phyloP scores from a whole-genome alignment of 2,329 filamentous ascomycete species.

The Monosporascus cannonballus region DNA sequence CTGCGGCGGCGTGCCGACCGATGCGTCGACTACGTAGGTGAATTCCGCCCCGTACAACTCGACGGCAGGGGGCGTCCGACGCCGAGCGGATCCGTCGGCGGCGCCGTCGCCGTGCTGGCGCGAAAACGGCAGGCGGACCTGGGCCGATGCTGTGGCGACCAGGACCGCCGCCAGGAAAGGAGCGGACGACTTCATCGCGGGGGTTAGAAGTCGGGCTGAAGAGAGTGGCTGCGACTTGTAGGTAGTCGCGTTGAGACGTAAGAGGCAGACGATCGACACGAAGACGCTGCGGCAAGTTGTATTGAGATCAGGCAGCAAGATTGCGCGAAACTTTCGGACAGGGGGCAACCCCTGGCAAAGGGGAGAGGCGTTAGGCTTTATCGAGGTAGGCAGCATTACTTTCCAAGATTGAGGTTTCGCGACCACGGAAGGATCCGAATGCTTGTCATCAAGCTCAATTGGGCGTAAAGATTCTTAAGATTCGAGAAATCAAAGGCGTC shows the following conservation, averaged over 20 bases:
- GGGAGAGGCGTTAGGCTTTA: too few relatives aligned
- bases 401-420: too few relatives aligned
- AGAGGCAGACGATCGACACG: too few relatives aligned
- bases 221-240: not conserved
- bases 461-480: too few relatives aligned
- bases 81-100: not conserved
- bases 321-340: not conserved
- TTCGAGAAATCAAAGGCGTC: too few relatives aligned
- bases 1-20: slow-evolving; percentile 20
- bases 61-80: not conserved
- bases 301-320: not conserved
- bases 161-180: slow-evolving; percentile 2
- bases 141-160: not conserved
- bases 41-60: not conserved
- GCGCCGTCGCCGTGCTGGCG: not conserved
- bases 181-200: slow-evolving; percentile 9
- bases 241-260: not conserved
- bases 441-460: too few relatives aligned
- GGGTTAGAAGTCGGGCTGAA: not conserved
- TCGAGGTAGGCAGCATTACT: too few relatives aligned
- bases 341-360: too few relatives aligned
- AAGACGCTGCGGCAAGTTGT: not conserved
- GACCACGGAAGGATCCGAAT: too few relatives aligned
- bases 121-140: slow-evolving; percentile 6
- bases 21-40: slow-evolving; percentile 6